Evolutionary conservation across 257 asterid genomes (phyloP).

Genomic region (Solanum ahanhuiri): DNA sequence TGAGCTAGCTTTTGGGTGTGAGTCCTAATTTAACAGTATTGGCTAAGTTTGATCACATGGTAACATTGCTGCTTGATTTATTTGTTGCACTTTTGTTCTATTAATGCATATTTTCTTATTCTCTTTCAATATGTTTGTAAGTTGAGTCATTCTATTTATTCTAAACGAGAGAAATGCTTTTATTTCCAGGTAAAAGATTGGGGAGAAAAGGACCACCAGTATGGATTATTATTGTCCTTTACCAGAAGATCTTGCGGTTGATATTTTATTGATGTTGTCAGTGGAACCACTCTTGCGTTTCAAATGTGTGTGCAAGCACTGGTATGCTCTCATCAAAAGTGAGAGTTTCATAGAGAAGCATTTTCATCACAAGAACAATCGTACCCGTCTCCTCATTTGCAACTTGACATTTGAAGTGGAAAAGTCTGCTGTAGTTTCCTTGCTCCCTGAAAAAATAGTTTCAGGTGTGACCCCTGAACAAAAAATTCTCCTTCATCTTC

Average conservation of each 20-base stretch:
- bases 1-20: too few relatives aligned
- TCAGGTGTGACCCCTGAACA: background rate
- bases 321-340: conserved; percentile 26
- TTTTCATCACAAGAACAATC: conserved; percentile 14
- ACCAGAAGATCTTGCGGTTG: conserved; percentile 16
- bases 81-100: too few relatives aligned
- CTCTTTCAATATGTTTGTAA: too few relatives aligned
- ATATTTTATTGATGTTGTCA: conserved; percentile 20
- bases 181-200: background rate
- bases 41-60: too few relatives aligned
- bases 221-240: background rate
- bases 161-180: too few relatives aligned
- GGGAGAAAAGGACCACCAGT: background rate
- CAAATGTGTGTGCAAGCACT: conserved; percentile 29
- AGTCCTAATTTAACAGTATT: too few relatives aligned
- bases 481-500: background rate
- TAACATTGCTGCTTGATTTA: too few relatives aligned
- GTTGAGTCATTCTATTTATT: too few relatives aligned
- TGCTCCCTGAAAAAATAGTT: background rate
- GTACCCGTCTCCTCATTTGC: conserved; percentile 11
- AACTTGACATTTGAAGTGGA: background rate
- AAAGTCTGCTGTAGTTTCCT: background rate
- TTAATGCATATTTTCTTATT: too few relatives aligned
- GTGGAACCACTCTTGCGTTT: conserved; percentile 22
- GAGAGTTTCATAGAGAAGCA: conserved; percentile 15